Base-by-base conservation (phyloP, 2,329 filamentous ascomycete species). In the Sporothrix brasiliensis region DNA sequence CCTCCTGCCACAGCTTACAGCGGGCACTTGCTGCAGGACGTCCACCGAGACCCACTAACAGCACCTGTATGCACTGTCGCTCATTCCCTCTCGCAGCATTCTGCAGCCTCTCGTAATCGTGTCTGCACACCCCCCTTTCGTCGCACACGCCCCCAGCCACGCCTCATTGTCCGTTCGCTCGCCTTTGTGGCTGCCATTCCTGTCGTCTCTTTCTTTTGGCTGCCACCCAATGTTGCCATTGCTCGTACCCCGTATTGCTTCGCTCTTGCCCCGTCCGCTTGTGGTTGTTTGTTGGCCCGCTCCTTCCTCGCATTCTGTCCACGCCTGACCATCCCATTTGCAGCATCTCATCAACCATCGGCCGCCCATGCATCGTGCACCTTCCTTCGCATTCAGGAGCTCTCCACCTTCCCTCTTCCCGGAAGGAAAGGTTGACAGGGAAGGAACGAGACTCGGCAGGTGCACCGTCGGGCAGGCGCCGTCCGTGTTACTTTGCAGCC, bases 61-160 rank as follows among this genome's bases (percentile, higher is more conserved):
- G n/a, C 41, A 10, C 39, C 39, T 44, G 53, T 34, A 16, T 27
- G n/a, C 39, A 14, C 56, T 41, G 34, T 61, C 56, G 56, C 39
- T 47, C 58, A 21, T 61, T 27, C 58, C 56, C n/a, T 47, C 21
- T 21, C 39, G 5, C 58, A 47, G 58, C 58, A 24, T 61, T 34
- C 58, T 61, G 39, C 39, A 47, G 27, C 4, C 58, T 47, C 58
- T 39, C 58, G 21, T 63, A 47, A 27, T 39, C 21, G 39, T 63
- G 41, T 47, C 41, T 11, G 39, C 58, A 63, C 58, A 63, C 58
- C 39, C 58, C 39, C 39, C 41, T 63, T 47, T 19, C 39, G 39
- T 63, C 58, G 58, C 58, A 63, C 58, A 63, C 58, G 58, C 58
- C 58, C 44, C 58, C 58, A 27, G 58, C 58, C 58, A 47, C 58